Base-by-base conservation (phyloP, 2,329 filamentous ascomycete genomes). In the Hypoxylon sp. region DNA sequence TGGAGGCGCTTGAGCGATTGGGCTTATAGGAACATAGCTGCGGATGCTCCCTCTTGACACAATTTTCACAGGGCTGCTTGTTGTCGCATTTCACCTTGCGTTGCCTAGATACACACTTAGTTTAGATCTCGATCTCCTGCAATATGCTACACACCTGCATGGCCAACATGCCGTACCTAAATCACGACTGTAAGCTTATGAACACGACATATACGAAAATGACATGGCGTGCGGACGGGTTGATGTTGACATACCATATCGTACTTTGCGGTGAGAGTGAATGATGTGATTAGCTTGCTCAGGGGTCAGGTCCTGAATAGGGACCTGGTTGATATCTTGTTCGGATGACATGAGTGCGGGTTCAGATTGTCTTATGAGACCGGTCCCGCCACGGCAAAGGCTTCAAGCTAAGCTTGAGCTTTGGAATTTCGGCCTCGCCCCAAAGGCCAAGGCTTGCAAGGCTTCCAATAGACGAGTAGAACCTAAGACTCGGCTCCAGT, bases 61-160 rank as follows among this genome's bases (percentile, higher is more conserved):
- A 87, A 65, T 87, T 87, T 64, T 87, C 83, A 68, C 84, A 87
- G 0, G 84, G 84, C 63, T 84, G 79, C 67, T 86, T 83, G 68
- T 86, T 87, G 71, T 87, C 83, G 67, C 84, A 87, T 71, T 87
- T 87, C 29, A 87, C 84, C 70, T 87, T 87, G 58, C 84, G 78
- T 68, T 87, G 84, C 34, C 84, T 59, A 53, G 21, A 49, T 21
- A 32, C n/a, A 49, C 12, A 3, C 46, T 57, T 57, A 59, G 56
- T 51, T 43, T n/a, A 40, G 16, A 48, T 11, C 7, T 26, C 27
- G 21, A 40, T 19, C 21, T 34, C 15, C 12, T 27, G 36, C 9
- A 34, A 32, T 26, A 13, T 5, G 44, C 29, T 30, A 51, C 52
- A 43, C 47, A 59, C 56, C 56, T 77, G 65, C 84, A 87, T 8